A percentile compares a stretch with the other conserved stretches of the same genome.
Conservation (phyloP, 1,284 basidiomycete genomes). For the Leccinum proliferum region DNA sequence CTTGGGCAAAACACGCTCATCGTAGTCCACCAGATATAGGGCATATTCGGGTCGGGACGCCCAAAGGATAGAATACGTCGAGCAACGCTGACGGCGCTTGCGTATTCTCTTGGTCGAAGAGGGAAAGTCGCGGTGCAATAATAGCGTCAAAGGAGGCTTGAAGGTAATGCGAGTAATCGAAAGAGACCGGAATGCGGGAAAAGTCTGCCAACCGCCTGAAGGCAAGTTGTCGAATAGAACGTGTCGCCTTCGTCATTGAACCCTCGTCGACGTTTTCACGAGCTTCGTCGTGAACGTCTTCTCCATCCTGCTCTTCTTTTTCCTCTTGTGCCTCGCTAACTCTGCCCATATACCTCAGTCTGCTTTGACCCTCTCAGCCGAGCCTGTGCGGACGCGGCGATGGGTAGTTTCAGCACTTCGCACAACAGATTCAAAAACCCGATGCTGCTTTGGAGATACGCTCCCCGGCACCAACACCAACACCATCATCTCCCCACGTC, state of each 20-base stretch:
- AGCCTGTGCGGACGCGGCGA: constrained; percentile 63
- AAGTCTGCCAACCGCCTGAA: constrained; percentile 88
- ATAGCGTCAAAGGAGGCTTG: constrained; percentile 61
- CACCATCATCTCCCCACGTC: too few relatives aligned
- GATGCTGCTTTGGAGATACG: too few relatives aligned
- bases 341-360: constrained; percentile 14
- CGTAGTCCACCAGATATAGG: constrained; percentile 64
- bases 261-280: constrained; percentile 30
- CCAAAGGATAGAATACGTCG: constrained; percentile 84
- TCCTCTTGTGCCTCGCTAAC: constrained; percentile 30
- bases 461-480: too few relatives aligned
- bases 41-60: constrained; percentile 56
- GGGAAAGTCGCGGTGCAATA: constrained; percentile 78
- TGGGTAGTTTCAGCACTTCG: too few relatives aligned
- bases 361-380: constrained; percentile 21
- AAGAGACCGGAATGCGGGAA: constrained; percentile 67
- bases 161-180: constrained; percentile 77
- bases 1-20: constrained; percentile 67
- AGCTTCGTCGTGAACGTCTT: constrained; percentile 26
- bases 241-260: constrained; percentile 40
- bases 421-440: too few relatives aligned
- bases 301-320: constrained; percentile 36
- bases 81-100: constrained; percentile 90
- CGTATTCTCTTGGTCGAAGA: constrained; percentile 82
- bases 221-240: constrained; percentile 76